Percentiles rank a stretch among this genome's conserved stretches.
These are phyloP conservation scores for Eremomyces bilateralis DNA, from an alignment of 495 filamentous ascomycete genomes.

Conservation along the genomic window DNA sequence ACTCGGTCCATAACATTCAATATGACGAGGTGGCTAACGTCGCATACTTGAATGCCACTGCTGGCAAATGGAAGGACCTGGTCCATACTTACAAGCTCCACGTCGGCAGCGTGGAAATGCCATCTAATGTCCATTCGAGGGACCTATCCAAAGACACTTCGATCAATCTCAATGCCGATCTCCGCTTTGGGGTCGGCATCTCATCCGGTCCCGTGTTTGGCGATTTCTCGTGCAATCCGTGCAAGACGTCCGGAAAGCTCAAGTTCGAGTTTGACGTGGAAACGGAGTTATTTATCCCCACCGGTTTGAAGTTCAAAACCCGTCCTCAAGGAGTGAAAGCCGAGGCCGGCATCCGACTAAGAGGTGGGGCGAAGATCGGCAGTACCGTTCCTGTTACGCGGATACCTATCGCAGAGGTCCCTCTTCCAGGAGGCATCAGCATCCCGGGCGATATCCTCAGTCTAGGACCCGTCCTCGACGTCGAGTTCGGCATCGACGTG, in stretches of 20 bases:
- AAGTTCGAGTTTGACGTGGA: slow-evolving; percentile 19
- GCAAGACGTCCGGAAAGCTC: slow-evolving; percentile 17
- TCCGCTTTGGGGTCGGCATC: slow-evolving; percentile 11
- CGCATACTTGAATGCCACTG: slow-evolving; percentile 12
- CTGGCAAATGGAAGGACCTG: slow-evolving; percentile 16
- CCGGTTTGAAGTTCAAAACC: slow-evolving; percentile 11
- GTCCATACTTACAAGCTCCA: slow-evolving; percentile 17
- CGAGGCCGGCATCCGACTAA: slow-evolving; percentile 12
- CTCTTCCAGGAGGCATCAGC: slow-evolving; percentile 16
- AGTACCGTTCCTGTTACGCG: slow-evolving; percentile 11
- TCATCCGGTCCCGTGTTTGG: slow-evolving; percentile 6
- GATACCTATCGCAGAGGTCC: slow-evolving; percentile 13
- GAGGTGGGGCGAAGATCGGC: slow-evolving; percentile 12
- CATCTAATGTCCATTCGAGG: slow-evolving; percentile 3
- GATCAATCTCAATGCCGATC: slow-evolving; percentile 14
- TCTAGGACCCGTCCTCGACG: slow-evolving; percentile 18
- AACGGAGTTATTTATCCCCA: slow-evolving; percentile 12
- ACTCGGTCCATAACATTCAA: slow-evolving; percentile 13
- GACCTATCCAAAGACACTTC: slow-evolving; percentile 14
- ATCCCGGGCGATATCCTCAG: slow-evolving; percentile 18
- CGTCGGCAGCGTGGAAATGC: slow-evolving; percentile 12
- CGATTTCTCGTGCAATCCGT: slow-evolving; percentile 12
- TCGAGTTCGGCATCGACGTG: slow-evolving; percentile 13
- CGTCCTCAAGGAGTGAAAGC: slow-evolving; percentile 16
- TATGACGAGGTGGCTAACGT: slow-evolving; percentile 16